Evolutionary conservation across 805 yeast species (phyloP), one percentile per base, ranked within the genome.

Genomic region (Ogataea ganodermae): DNA sequence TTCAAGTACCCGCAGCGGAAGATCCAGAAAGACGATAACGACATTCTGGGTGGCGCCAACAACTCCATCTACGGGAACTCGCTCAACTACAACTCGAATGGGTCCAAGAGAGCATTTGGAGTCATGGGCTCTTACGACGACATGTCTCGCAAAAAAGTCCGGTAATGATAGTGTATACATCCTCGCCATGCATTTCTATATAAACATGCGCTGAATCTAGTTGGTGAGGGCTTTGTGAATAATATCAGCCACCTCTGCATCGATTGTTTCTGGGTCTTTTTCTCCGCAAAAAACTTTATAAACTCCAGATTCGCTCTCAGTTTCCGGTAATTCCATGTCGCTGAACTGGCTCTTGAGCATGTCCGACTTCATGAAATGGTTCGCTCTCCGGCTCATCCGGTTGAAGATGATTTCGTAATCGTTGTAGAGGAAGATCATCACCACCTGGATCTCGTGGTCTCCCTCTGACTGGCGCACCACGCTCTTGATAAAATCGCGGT

Each of bases 11-110:
- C 99, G 2, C 78, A 82, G 26, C 74, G 99, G 55, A 78, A 96
- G 57, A 89, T 92, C 24, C 88, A 89, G 57, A 84, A 88, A 17
- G 95, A 88, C 58, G 96, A 90, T 63, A 83, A 82, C 55, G 96
- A 90, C 66, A 89, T 89, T 37, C 48, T 69, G 16, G 52, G 73
- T 66, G 61, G 55, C 13, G 48, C 48, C 10, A 42, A 67, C 62
- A 48, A 56, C 48, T 28, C 63, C 37, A 46, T 52, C 16, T 62
- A 46, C 58, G 60, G 44, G 51, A 60, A 52, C 64, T 66, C 41
- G 28, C 24, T 41, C 16, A 42, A 39, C 23, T 40, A 38, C 38
- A 51, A 46, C 31, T 33, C 35, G 42, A 56, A 49, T 36, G 48
- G 46, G 16, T 41, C 50, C 14, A 50, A 51, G 24, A 50, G 53